These are phyloP conservation scores for Tuber melanosporum DNA, from an alignment of 495 filamentous ascomycete species.

Conservation along the genomic window DNA sequence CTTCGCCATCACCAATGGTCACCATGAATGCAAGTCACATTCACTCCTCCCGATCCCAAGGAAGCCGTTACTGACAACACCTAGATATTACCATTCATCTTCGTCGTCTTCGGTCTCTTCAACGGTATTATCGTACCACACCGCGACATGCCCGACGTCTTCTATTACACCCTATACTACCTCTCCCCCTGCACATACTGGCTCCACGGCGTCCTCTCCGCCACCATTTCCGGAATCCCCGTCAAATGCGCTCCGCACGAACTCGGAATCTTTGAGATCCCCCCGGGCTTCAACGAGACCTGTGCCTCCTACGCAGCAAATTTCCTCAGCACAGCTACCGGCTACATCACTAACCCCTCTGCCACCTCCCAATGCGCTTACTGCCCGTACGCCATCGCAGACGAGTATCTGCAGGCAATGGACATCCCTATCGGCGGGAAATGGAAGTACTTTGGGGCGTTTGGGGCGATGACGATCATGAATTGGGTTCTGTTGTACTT, in stretches of 20 bases:
- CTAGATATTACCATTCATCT: conserved; percentile 58
- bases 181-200: conserved; percentile 65
- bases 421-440: conserved; percentile 58
- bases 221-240: conserved; percentile 50
- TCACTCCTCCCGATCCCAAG: conserved; percentile 24
- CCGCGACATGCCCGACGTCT: conserved; percentile 58
- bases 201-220: conserved; percentile 66
- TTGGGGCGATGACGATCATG: conserved; percentile 65
- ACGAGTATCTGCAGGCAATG: conserved; percentile 61
- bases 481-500: conserved; percentile 80
- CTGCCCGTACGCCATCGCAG: conserved; percentile 61
- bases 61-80: conserved; percentile 37
- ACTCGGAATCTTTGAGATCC: conserved; percentile 60
- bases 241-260: conserved; percentile 50
- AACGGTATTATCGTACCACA: conserved; percentile 67
- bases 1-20: conserved; percentile 72
- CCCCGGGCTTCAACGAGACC: conserved; percentile 47
- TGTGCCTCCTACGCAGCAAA: conserved; percentile 43
- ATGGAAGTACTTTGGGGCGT: conserved; percentile 74
- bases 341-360: conserved; percentile 42
- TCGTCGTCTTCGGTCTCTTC: conserved; percentile 68
- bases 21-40: conserved; percentile 60
- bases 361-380: conserved; percentile 57
- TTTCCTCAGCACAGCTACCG: conserved; percentile 48
- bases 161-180: conserved; percentile 75